Base-by-base conservation (phyloP, 768 basidiomycete genomes). In the Clathrus columnatus region DNA sequence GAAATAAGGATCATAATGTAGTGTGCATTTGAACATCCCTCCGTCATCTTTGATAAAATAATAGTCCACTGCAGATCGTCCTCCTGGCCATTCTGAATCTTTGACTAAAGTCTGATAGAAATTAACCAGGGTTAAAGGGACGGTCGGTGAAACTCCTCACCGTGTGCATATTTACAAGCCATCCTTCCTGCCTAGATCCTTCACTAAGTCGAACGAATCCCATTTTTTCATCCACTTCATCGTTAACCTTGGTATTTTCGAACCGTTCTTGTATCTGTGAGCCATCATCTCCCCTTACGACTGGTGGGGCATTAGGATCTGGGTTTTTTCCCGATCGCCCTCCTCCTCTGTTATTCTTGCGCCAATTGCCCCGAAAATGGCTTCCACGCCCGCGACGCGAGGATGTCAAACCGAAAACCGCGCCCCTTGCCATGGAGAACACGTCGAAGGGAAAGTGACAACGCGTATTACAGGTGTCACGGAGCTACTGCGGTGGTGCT, bases 111-210 rank as follows among this genome's bases (percentile, higher is more conserved):
- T 96, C 86, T 96, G 61, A 16, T 53, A 1, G 2, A 16, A 24
- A 28, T 43, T 32, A 48, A 23, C 7, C 54, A 36, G 27, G 11
- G 32, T 17, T 17, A 30, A 57, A 21, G n/a, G 30, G 17, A 76
- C 24, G 7, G 6, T 18, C 5, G 6, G 11, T 16, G n/a, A 17
- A 4, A 50, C 30, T 44, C 24, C 88, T 61, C 65, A 93, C 92
- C 51, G 96, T 91, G 67, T 95, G 94, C 95, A 99, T 98, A 66
- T 98, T 98, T 59, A 99, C 83, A 65, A 99, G 72, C 96, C 96
- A 98, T 1, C 94, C 96, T 52, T 89, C 87, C 65, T 75, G 82
- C 63, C 73, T 73, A 2, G 75, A 70, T 0, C 94, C 95, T 64
- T 94, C 88, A 57, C 89, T 83, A 48, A 90, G 74, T 59, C 85